Conservation (phyloP, 768 basidiomycete species). For the Steccherinum ochraceum region DNA sequence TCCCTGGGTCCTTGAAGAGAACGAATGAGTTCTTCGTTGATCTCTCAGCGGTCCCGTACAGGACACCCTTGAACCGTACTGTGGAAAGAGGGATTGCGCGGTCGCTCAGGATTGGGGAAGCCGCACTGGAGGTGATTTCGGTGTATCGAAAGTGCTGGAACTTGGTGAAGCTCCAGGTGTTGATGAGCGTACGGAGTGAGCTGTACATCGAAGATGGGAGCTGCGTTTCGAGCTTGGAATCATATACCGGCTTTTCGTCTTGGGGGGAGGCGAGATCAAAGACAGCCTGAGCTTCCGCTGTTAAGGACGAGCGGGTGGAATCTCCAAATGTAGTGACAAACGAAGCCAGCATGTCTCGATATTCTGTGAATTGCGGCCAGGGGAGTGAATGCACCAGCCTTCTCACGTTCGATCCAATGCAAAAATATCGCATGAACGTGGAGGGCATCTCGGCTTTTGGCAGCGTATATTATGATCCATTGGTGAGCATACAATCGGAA, state of each 20-base stretch:
- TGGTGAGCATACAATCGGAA: neutral
- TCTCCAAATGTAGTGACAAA: neutral
- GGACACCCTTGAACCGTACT: neutral
- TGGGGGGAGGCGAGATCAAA: too few relatives aligned
- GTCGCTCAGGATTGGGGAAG: neutral
- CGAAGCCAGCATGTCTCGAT: neutral
- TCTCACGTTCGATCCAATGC: neutral
- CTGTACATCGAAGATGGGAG: neutral
- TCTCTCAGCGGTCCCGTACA: neutral
- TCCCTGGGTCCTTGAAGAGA: neutral
- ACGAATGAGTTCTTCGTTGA: neutral
- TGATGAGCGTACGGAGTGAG: neutral
- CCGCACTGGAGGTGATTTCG: too few relatives aligned
- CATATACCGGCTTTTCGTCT: neutral
- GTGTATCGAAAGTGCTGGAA: neutral
- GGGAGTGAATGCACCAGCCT: neutral
- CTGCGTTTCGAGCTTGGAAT: neutral
- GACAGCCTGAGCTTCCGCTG: neutral
- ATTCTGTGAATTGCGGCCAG: neutral
- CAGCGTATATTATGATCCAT: neutral
- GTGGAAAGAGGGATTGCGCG: neutral
- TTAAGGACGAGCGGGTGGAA: neutral
- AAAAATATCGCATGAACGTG: neutral
- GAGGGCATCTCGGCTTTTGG: neutral
- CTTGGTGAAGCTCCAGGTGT: neutral